Conservation (phyloP, 2,329 filamentous ascomycete genomes). For the Penicillium fuscoglaucum region DNA sequence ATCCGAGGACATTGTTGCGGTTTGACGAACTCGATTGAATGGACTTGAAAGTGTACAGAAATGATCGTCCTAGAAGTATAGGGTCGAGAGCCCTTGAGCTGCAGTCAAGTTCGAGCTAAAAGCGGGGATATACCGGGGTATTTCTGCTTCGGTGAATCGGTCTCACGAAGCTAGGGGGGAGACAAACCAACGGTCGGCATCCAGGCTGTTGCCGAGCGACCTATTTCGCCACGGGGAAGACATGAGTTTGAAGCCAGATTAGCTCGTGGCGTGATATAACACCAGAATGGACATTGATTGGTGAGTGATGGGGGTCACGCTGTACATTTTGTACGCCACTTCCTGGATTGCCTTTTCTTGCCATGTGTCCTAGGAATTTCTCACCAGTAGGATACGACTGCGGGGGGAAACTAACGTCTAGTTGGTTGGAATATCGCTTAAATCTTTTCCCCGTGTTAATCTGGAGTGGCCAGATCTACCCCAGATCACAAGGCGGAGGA, state of each 20-base stretch:
- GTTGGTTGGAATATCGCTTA: not conserved
- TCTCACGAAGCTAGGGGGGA: conserved; percentile 2
- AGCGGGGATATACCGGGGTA: conserved; percentile 7
- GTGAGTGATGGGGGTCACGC: conserved; percentile 8
- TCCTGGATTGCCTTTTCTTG: not conserved
- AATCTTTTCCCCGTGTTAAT: not conserved
- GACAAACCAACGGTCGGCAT: not conserved
- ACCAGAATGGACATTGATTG: conserved; percentile 11
- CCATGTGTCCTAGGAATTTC: conserved; percentile 7
- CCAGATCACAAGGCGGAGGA: not conserved
- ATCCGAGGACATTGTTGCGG: conserved; percentile 6
- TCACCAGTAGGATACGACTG: conserved; percentile 18
- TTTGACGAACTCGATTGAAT: not conserved
- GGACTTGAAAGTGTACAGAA: not conserved
- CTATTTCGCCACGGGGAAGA: conserved; percentile 22
- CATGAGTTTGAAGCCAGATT: not conserved
- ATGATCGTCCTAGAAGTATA: not conserved
- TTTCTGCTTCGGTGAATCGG: conserved; percentile 10
- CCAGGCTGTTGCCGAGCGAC: conserved; percentile 1
- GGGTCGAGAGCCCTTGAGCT: not conserved
- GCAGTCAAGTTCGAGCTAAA: not conserved
- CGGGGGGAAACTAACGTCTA: not conserved
- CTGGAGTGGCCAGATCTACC: not conserved
- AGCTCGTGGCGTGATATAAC: not conserved
- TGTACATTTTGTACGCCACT: not conserved